Conservation (phyloP, 495 filamentous ascomycete genomes). For the Xylaria curta region DNA sequence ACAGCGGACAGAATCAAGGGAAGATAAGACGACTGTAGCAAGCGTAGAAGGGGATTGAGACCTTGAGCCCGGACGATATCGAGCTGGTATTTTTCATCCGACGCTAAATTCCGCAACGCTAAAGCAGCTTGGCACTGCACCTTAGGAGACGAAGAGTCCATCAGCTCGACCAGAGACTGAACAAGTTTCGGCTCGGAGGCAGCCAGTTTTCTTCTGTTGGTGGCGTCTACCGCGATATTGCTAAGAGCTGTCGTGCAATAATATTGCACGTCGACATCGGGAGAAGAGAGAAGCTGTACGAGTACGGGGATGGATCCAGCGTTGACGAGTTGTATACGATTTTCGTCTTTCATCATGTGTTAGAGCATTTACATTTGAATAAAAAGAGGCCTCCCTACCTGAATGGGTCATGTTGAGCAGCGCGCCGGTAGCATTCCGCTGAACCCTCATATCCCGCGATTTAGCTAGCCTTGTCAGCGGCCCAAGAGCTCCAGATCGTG, state of each 20-base stretch:
- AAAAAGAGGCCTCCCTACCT: conserved; percentile 60
- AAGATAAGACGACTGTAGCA: conserved; percentile 92
- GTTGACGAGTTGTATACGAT: conserved; percentile 94
- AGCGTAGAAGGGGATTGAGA: conserved; percentile 79
- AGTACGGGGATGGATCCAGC: conserved; percentile 96
- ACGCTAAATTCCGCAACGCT: conserved; percentile 92
- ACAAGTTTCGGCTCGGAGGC: conserved; percentile 88
- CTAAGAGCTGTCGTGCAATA: conserved; percentile 98
- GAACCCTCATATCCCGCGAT: conserved; percentile 98
- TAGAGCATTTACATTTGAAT: conserved; percentile 31
- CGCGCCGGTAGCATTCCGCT: conserved; percentile 95
- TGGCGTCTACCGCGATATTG: conserved; percentile 95
- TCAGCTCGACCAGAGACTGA: conserved; percentile 90
- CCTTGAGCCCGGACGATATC: conserved; percentile 93
- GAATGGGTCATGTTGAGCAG: conserved; percentile 99
- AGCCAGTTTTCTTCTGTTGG: conserved; percentile 87
- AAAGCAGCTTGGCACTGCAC: conserved; percentile 97
- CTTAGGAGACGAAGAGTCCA: conserved; percentile 96
- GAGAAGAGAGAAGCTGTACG: conserved; percentile 87
- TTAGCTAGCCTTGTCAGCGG: conserved; percentile 91
- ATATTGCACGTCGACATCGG: conserved; percentile 97
- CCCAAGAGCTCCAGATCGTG: conserved; percentile 87
- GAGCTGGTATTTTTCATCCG: conserved; percentile 97
- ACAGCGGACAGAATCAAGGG: conserved; percentile 96
- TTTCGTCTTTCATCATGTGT: conserved; percentile 72